Conservation (phyloP, 208 protist species). For the Kentomonas sorsogonicus region DNA sequence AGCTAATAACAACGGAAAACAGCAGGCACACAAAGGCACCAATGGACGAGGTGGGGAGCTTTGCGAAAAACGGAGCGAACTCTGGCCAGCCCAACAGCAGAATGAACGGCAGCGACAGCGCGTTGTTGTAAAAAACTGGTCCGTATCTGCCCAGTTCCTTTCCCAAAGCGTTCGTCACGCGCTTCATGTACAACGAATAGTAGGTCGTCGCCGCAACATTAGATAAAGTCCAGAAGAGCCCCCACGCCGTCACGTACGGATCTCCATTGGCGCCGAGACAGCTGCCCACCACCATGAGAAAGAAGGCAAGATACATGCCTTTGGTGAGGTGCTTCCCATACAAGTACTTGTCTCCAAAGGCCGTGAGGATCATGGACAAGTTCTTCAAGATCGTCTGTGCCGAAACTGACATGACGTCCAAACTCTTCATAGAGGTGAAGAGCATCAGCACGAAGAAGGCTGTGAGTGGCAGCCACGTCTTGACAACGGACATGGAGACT, state of each 20-base stretch:
- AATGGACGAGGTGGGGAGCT: constrained; percentile 7
- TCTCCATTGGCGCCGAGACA: constrained; percentile 59
- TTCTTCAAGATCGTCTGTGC: constrained; percentile 86
- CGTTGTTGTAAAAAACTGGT: constrained; percentile 87
- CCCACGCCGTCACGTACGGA: constrained; percentile 62
- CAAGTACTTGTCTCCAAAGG: constrained; percentile 67
- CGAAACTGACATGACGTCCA: constrained; percentile 78
- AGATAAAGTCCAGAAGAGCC: constrained; percentile 74
- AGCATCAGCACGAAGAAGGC: constrained; percentile 82
- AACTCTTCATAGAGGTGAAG: constrained; percentile 76
- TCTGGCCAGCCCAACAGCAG: constrained; percentile 17
- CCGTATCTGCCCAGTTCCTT: constrained; percentile 65
- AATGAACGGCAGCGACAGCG: constrained; percentile 76
- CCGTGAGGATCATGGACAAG: constrained; percentile 69
- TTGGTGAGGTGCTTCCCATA: constrained; percentile 50
- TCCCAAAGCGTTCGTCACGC: constrained; percentile 40
- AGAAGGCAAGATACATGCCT: constrained; percentile 43
- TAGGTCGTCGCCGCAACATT: constrained; percentile 69
- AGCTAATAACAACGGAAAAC: constrained; percentile 51
- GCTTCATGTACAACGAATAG: constrained; percentile 89
- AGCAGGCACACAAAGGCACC: constrained; percentile 27
- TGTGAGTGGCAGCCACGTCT: constrained; percentile 67
- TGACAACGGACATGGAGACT: constrained; percentile 40
- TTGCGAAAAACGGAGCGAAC: constrained; percentile 4
- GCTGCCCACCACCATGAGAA: constrained; percentile 58